Evolutionary conservation across 208 protist genomes (phyloP), one percentile per base, ranked within the genome.

Genomic region (Trypanosoma mega): DNA sequence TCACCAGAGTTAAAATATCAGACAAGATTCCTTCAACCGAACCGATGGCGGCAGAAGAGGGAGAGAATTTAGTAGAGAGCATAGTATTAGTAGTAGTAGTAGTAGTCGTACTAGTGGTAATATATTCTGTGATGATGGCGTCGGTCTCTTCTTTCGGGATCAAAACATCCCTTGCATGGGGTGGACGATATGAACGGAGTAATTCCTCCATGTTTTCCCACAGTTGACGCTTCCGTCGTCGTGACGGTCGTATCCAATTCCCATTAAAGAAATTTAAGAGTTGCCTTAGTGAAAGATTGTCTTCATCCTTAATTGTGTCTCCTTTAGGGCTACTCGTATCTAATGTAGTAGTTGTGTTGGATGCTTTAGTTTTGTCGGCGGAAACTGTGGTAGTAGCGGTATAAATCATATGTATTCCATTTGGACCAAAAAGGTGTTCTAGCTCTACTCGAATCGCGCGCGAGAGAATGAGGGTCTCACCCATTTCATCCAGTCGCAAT

Each of bases 231-330:
- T 30, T 23, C 47, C 30, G 8, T 34, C 9, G 0, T 47, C 33
- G 36, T 49, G 45, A 18, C 14, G 6, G 16, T 36, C 16, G 8
- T 44, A n/a, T 1, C 66, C 56, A 72, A 3, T 60, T 18, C 18
- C 57, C 66, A 45, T 18, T 54, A 30, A 72, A 53, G 51, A 72
- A 72, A 27, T 27, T 11, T 27, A 66, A 37, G 16, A 72, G 37
- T 29, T 57, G 34, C 24, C 16, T n/a, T 8, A 58, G 2, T 7
- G 54, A 63, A 14, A 69, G 27, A 41, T 21, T 24, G 12, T n/a
- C 44, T 21, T 23, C 44, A 24, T 47, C 43, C 3, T 16, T 47
- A 47, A 26, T 47, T 18, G n/a, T 26, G 8, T 16, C 23, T 26
- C 23, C 23, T 26, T 47, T 47, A 20, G 21, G 21, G 14, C n/a